Conservation (phyloP, 495 filamentous ascomycete species). For the Penicillium flavigenum region DNA sequence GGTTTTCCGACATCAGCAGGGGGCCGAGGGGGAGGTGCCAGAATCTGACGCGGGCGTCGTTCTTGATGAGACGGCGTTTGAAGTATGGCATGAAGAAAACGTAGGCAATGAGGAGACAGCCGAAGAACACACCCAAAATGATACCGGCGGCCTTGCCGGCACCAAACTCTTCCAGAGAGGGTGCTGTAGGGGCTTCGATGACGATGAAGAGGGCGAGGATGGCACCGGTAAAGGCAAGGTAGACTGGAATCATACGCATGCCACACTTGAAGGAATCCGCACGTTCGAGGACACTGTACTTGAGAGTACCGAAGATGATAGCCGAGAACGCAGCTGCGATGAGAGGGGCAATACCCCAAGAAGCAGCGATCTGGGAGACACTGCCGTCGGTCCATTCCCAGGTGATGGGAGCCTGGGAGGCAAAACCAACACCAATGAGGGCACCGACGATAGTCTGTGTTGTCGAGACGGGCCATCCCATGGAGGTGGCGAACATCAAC, state of each 20-base stretch:
- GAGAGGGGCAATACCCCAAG: conserved; percentile 61
- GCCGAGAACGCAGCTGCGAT: conserved; percentile 59
- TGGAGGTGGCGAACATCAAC: conserved; percentile 55
- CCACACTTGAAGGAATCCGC: conserved; percentile 57
- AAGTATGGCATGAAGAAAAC: conserved; percentile 65
- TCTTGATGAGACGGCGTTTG: conserved; percentile 54
- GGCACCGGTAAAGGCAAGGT: conserved; percentile 58
- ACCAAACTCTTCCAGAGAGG: conserved; percentile 46
- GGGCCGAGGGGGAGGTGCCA: conserved; percentile 60
- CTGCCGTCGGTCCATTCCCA: conserved; percentile 57
- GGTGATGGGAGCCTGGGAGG: conserved; percentile 51
- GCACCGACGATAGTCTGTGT: conserved; percentile 65
- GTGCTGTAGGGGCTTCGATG: conserved; percentile 36
- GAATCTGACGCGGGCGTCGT: conserved; percentile 57
- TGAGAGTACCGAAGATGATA: conserved; percentile 62
- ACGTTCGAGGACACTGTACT: conserved; percentile 61
- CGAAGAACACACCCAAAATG: conserved; percentile 58
- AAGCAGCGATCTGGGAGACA: conserved; percentile 59
- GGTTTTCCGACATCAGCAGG: conserved; percentile 45
- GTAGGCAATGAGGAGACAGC: conserved; percentile 49
- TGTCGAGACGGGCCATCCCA: conserved; percentile 61
- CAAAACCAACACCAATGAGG: conserved; percentile 63
- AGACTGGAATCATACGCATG: conserved; percentile 58
- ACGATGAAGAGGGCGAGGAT: conserved; percentile 66
- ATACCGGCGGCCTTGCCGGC: conserved; percentile 53